Percentiles rank a stretch among this genome's conserved stretches.
phyloP scores from a whole-genome alignment of 768 basidiomycete species.

The Amanita subjunquillea region DNA sequence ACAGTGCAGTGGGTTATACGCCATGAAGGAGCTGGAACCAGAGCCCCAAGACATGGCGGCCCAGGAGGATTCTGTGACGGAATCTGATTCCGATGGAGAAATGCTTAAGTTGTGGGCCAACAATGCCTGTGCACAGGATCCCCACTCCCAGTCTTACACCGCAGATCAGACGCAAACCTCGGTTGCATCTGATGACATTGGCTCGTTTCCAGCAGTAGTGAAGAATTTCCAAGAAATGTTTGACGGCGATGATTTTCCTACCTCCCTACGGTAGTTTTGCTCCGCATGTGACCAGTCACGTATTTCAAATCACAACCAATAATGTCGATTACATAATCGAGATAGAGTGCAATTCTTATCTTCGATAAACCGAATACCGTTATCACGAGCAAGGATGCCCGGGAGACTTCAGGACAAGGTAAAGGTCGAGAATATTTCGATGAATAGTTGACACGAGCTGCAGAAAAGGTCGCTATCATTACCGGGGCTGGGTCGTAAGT shows the following conservation, averaged over 20 bases:
- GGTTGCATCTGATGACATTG: slow-evolving; percentile 5
- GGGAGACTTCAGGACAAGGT: slow-evolving; percentile 65
- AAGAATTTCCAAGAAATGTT: slow-evolving; percentile 37
- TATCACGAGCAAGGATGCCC: slow-evolving; percentile 30
- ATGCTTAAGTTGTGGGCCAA: slow-evolving; percentile 2
- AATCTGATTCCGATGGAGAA: slow-evolving; percentile 26
- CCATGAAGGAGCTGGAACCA: background rate
- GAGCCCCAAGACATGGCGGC: background rate
- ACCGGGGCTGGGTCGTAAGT: slow-evolving; percentile 87
- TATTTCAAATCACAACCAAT: background rate
- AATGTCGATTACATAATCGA: too few relatives aligned
- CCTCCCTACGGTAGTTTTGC: slow-evolving; percentile 19
- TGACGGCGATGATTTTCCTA: slow-evolving; percentile 26
- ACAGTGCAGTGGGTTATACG: background rate
- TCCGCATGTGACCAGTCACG: background rate
- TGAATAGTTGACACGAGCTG: background rate
- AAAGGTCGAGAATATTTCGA: slow-evolving; percentile 6
- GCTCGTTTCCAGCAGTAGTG: slow-evolving; percentile 26
- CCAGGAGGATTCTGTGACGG: slow-evolving; percentile 20
- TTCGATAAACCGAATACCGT: background rate
- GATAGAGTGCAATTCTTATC: background rate
- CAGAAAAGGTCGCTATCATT: slow-evolving; percentile 57
- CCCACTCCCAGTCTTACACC: background rate
- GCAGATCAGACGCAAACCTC: slow-evolving; percentile 3
- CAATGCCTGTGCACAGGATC: background rate